Evolutionary conservation across 176 grass and related monocot species (phyloP).

Genomic region (Cenchrus fungigraminus): DNA sequence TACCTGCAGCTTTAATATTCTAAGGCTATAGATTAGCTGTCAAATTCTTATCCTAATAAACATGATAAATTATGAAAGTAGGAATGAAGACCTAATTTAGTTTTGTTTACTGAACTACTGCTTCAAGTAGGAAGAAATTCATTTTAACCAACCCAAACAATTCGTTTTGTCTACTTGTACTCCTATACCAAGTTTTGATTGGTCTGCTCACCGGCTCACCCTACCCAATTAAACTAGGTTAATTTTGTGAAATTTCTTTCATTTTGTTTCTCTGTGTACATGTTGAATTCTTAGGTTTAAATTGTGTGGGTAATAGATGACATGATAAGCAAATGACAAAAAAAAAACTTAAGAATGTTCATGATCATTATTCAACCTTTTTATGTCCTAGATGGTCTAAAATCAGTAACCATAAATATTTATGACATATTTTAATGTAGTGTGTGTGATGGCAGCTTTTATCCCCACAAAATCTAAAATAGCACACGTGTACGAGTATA

Average conservation of each 20-base stretch:
- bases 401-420: too few relatives aligned
- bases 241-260: not conserved
- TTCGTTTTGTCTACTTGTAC: not conserved
- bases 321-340: not conserved
- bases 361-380: not conserved
- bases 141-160: not conserved
- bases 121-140: not conserved
- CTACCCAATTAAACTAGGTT: not conserved
- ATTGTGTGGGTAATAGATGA: not conserved
- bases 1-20: not conserved
- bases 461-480: too few relatives aligned
- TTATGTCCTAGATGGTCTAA: not conserved
- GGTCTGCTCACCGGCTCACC: not conserved
- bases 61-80: not conserved
- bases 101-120: not conserved
- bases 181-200: not conserved
- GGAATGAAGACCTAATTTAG: not conserved
- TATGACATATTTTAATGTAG: too few relatives aligned
- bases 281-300: not conserved
- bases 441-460: too few relatives aligned
- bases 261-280: not conserved
- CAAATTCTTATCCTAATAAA: not conserved
- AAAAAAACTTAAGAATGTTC: not conserved
- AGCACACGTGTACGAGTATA: too few relatives aligned
- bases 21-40: not conserved